Evolutionary conservation across 2,329 filamentous ascomycete species (phyloP), one percentile per base, ranked within the genome.

Genomic region (Paracamarosporium sp.): DNA sequence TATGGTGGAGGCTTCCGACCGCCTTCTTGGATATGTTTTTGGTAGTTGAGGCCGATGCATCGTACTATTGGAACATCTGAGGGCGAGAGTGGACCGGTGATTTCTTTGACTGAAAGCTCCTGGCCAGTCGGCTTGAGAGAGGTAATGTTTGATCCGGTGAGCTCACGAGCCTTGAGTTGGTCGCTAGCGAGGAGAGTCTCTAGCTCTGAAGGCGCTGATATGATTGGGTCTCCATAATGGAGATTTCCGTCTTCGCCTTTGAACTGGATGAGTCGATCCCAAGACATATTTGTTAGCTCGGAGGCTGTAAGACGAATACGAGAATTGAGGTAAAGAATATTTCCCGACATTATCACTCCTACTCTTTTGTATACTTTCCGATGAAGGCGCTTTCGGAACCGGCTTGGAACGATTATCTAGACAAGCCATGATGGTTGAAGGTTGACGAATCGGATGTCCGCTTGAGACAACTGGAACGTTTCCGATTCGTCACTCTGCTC

Each of bases 1-100:
- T 58, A 56, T 12, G 55, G 43, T 28, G 59, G 59, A 24, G 53
- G 52, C 38, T 55, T 56, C n/a, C 52, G 59, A 13, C 53, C 55
- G 15, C 43, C 41, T 53, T 61, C 56, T 24, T 46, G 24, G 24
- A 30, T 36, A 53, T 80, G 78, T 62, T 80, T 72, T 33, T 67
- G 68, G 63, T 81, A 81, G 68, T 81, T 82, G 48, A 81, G 74
- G 13, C 80, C 79, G 45, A 81, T 66, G 63, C 79, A 81, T 20
- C 78, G 75, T 51, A 81, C 77, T 41, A 76, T 73, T 36, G 75
- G 73, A 5, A 78, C 72, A 17, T 80, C 73, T n/a, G 68, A 61
- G 5, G 55, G 43, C 1, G 63, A 53, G 24, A 80, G 38, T 0
- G 77, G 77, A 0, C 72, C 67, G 8, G 15, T 20, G 15, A 50